Percentiles rank a stretch among this genome's conserved stretches.
Conservation (phyloP, 2,329 filamentous ascomycete genomes). For the Phaeosphaeria sp. region DNA sequence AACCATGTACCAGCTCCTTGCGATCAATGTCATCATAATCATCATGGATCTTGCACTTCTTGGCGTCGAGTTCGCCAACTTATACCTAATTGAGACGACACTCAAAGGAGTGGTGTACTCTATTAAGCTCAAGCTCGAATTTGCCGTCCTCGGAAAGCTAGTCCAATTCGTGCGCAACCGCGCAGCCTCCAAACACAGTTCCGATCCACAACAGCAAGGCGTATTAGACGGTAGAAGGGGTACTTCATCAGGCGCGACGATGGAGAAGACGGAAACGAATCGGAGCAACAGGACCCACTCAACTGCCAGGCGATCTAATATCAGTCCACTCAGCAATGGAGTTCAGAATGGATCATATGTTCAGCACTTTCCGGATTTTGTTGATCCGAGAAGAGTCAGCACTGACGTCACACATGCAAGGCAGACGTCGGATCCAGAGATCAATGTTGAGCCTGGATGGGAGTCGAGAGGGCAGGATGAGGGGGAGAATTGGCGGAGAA, state of each 20-base stretch:
- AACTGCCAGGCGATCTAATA: neutral
- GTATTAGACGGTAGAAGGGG: conserved; percentile 10
- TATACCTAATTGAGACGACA: conserved; percentile 45
- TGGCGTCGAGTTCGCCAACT: conserved; percentile 39
- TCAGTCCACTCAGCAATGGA: conserved; percentile 10
- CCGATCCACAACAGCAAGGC: conserved; percentile 7
- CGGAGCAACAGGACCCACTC: neutral
- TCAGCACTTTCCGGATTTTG: conserved; percentile 36
- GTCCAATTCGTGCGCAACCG: conserved; percentile 44
- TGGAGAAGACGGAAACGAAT: conserved; percentile 26
- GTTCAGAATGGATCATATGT: conserved; percentile 2
- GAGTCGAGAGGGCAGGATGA: conserved; percentile 21
- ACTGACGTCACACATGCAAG: conserved; percentile 33
- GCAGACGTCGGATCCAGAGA: conserved; percentile 6
- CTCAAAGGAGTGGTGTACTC: conserved; percentile 54
- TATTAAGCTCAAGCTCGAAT: conserved; percentile 63
- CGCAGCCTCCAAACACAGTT: conserved; percentile 25
- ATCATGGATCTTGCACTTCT: conserved; percentile 39
- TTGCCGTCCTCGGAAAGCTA: conserved; percentile 59
- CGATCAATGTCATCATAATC: conserved; percentile 45
- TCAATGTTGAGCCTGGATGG: conserved; percentile 12
- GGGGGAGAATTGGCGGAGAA: conserved; percentile 29
- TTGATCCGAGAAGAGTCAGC: conserved; percentile 29
- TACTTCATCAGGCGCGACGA: conserved; percentile 16
- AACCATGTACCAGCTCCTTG: conserved; percentile 44